A percentile compares a stretch with the other conserved stretches of the same genome.
Conservation (phyloP, 345 rosid genomes). For the Populus tremula region DNA sequence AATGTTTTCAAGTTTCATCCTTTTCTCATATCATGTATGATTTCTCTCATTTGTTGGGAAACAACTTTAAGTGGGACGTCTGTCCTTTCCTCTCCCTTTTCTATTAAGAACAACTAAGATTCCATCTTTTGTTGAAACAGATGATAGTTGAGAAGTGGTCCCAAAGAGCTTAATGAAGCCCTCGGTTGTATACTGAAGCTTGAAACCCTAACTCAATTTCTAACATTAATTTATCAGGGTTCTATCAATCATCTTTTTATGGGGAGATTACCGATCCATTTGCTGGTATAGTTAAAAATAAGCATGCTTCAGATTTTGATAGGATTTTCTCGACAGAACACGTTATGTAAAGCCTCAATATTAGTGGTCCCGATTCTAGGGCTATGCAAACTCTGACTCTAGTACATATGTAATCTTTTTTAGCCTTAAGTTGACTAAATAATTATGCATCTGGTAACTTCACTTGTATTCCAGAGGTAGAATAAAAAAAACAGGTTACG, state of each 20-base stretch:
- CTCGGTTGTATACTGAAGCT: conserved; percentile 31
- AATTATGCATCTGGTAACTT: conserved; percentile 7
- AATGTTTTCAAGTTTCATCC: conserved; percentile 34
- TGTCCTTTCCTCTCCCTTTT: conserved; percentile 12
- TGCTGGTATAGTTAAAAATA: conserved; percentile 26
- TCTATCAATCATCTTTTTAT: conserved; percentile 26
- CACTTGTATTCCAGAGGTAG: not conserved
- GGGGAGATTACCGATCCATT: conserved; percentile 32
- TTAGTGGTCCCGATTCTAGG: conserved; percentile 65
- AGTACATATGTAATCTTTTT: conserved; percentile 26
- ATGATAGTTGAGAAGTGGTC: conserved; percentile 76
- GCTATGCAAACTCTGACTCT: conserved; percentile 43
- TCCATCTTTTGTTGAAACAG: conserved; percentile 27
- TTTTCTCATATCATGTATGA: conserved; percentile 22
- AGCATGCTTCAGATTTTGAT: conserved; percentile 60
- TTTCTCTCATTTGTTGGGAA: conserved; percentile 26
- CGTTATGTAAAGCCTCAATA: conserved; percentile 52
- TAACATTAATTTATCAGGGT: conserved; percentile 17
- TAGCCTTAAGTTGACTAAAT: conserved; percentile 28
- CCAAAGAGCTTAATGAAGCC: conserved; percentile 34
- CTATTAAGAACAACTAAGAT: conserved; percentile 11
- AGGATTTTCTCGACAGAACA: conserved; percentile 51
- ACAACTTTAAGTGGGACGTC: conserved; percentile 34
- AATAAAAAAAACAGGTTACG: not conserved
- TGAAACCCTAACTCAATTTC: conserved; percentile 30